phyloP scores from a whole-genome alignment of 208 protist genomes.

The Porcisia hertigi region DNA sequence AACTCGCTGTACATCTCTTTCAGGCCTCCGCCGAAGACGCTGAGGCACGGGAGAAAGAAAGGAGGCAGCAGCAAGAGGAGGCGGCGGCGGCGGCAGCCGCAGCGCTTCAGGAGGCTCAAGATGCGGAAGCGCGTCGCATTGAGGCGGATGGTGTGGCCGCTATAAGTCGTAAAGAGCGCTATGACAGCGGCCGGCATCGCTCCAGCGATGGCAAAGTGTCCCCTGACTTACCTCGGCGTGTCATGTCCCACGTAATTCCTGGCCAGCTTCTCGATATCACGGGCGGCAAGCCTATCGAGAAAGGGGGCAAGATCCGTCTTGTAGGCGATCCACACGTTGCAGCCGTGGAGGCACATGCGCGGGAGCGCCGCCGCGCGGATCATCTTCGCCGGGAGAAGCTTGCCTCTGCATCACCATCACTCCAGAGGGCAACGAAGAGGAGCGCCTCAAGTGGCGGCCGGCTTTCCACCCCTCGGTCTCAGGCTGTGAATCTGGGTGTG shows the following conservation, averaged over 20 bases:
- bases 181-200: background rate
- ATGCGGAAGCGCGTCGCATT: slow-evolving; percentile 6
- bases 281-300: slow-evolving; percentile 10
- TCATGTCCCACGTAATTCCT: slow-evolving; percentile 46
- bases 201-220: background rate
- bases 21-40: slow-evolving; percentile 11
- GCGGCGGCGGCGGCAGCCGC: background rate
- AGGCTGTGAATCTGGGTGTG: slow-evolving; percentile 3
- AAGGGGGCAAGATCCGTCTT: slow-evolving; percentile 38
- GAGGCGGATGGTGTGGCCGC: background rate
- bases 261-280: slow-evolving; percentile 30
- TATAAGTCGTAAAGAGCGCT: background rate
- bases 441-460: background rate
- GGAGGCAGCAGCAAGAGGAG: slow-evolving; percentile 8
- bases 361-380: slow-evolving; percentile 42
- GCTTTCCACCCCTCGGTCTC: background rate
- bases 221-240: background rate
- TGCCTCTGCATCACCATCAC: background rate
- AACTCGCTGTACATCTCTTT: slow-evolving; percentile 13
- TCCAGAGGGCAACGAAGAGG: background rate
- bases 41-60: slow-evolving; percentile 2
- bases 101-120: slow-evolving; percentile 1
- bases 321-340: slow-evolving; percentile 45
- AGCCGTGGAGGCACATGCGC: slow-evolving; percentile 40
- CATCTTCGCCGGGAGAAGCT: slow-evolving; percentile 23